Conservation (phyloP, 148 eudicot genomes). For the Vaccinium corymbosum region DNA sequence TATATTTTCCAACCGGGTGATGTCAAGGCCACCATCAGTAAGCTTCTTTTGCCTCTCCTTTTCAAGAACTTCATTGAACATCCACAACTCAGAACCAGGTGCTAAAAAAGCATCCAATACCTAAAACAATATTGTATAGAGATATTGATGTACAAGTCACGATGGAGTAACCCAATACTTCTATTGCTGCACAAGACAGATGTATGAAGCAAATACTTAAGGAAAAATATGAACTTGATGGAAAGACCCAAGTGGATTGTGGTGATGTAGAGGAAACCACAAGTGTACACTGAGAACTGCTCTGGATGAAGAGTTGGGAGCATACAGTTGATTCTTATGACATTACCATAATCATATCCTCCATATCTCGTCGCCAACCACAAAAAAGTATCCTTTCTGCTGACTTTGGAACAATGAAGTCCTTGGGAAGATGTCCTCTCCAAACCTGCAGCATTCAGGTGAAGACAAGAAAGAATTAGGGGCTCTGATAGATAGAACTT, state of each 20-base stretch:
- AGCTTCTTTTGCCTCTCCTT: conserved; percentile 52
- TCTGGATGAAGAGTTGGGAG: conserved; percentile 15
- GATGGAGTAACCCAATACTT: conserved; percentile 6
- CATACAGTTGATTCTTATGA: conserved; percentile 24
- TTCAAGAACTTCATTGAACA: conserved; percentile 60
- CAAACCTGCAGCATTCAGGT: conserved; percentile 54
- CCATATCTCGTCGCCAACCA: conserved; percentile 66
- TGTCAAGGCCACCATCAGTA: conserved; percentile 56
- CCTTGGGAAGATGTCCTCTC: conserved; percentile 51
- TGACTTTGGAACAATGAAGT: conserved; percentile 38
- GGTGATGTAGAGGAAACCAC: neutral
- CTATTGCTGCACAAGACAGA: conserved; percentile 11
- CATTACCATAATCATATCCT: conserved; percentile 61
- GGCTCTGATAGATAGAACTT: conserved; percentile 38
- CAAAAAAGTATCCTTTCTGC: conserved; percentile 52
- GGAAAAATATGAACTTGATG: neutral
- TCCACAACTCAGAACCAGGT: conserved; percentile 54
- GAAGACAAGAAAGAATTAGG: conserved; percentile 48
- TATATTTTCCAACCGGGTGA: conserved; percentile 37
- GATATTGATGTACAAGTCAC: neutral
- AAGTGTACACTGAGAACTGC: conserved; percentile 12
- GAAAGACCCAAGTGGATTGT: conserved; percentile 8
- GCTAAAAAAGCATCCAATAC: conserved; percentile 61
- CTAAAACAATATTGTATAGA: conserved; percentile 26
- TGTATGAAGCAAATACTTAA: neutral